A percentile compares a stretch with the other conserved stretches of the same genome.
Evolutionary conservation across 768 basidiomycete species (phyloP).

Genomic region (Rhizopogon rudus): DNA sequence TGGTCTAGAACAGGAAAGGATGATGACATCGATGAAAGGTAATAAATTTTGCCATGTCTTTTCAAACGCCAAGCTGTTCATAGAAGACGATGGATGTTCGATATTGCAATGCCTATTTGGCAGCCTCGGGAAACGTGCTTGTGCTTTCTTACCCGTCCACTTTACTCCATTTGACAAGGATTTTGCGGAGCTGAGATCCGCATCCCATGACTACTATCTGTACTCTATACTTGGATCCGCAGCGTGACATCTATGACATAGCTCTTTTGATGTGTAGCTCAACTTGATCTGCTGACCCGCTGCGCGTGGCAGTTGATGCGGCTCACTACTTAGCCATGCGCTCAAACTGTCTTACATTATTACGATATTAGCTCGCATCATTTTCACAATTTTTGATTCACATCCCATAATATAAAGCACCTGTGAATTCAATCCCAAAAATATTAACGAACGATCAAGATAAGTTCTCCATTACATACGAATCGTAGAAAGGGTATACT

Average conservation of each 20-base stretch:
- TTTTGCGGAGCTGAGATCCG: too few relatives aligned
- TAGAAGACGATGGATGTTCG: too few relatives aligned
- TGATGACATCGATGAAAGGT: not conserved
- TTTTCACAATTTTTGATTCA: not conserved
- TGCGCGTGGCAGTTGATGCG: too few relatives aligned
- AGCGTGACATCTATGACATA: too few relatives aligned
- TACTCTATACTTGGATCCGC: too few relatives aligned
- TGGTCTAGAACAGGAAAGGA: not conserved
- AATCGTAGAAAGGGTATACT: conserved; percentile 16
- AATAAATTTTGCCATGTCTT: not conserved
- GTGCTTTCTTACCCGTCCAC: not conserved
- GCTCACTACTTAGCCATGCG: too few relatives aligned
- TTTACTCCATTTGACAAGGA: too few relatives aligned
- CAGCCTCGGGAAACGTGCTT: not conserved
- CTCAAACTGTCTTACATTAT: too few relatives aligned
- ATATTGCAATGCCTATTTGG: not conserved
- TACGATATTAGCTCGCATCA: not conserved
- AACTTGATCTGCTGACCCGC: too few relatives aligned
- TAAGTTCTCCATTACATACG: conserved; percentile 14
- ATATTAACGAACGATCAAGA: conserved; percentile 7
- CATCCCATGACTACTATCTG: too few relatives aligned
- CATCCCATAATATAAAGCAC: not conserved
- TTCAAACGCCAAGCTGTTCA: not conserved
- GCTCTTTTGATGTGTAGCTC: too few relatives aligned
- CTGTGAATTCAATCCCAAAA: not conserved